These are phyloP conservation scores for Cryptosporidium ryanae DNA, from an alignment of 169 alveolate species.

Conservation along the genomic window DNA sequence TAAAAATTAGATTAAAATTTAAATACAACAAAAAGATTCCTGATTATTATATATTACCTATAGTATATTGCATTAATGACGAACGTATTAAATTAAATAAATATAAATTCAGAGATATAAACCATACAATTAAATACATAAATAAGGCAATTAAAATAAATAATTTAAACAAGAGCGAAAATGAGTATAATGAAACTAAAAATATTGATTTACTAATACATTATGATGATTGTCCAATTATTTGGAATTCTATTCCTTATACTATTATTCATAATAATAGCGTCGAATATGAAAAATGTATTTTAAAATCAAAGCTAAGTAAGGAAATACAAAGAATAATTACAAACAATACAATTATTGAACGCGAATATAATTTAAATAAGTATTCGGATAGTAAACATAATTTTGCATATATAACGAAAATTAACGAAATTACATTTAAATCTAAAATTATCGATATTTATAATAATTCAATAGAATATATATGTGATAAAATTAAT, in stretches of 20 bases:
- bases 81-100: slow-evolving; percentile 14
- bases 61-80: slow-evolving; percentile 34
- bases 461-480: not conserved
- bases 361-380: not conserved
- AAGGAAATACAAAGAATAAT: slow-evolving; percentile 19
- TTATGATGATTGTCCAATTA: slow-evolving; percentile 68
- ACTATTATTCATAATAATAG: slow-evolving; percentile 14
- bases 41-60: slow-evolving; percentile 5
- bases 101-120: slow-evolving; percentile 34
- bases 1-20: slow-evolving; percentile 11
- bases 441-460: not conserved
- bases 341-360: slow-evolving; percentile 16
- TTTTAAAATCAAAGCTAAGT: slow-evolving; percentile 33
- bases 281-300: slow-evolving; percentile 36
- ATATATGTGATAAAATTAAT: not conserved
- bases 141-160: slow-evolving; percentile 5
- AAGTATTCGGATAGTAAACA: not conserved
- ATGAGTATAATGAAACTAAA: not conserved
- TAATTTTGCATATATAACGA: not conserved
- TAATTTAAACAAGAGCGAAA: not conserved
- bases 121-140: slow-evolving; percentile 52
- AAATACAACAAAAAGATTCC: not conserved
- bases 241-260: slow-evolving; percentile 56
- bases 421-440: not conserved
- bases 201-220: slow-evolving; percentile 37